Evolutionary conservation across 2,329 filamentous ascomycete species (phyloP), one percentile per base, ranked within the genome.

Genomic region (Fusarium xyrophilum): DNA sequence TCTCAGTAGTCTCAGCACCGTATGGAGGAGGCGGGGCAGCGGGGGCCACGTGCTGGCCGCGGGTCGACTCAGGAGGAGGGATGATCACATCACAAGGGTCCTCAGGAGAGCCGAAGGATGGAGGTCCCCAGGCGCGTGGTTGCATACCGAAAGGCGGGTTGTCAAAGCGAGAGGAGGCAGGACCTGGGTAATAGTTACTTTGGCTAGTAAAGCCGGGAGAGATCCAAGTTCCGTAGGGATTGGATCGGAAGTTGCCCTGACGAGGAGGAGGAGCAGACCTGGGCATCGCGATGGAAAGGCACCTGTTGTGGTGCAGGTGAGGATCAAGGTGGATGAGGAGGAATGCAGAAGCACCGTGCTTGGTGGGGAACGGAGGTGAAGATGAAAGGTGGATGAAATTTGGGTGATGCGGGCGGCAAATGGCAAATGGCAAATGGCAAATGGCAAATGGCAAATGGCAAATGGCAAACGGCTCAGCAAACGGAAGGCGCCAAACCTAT

Each of bases 171-270:
- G 17, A 25, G 30, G 17, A n/a, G 21, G 6, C 13, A 25, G 30
- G 12, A 3, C 21, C 36, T 23, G 21, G 46, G 17, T 50, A 15
- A n/a, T 8, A 25, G 13, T 6, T 19, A 5, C 3, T 44, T 12
- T 53, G 36, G 7, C 14, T 21, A 6, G 38, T 23, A 0, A 54
- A n/a, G 19, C 21, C 12, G 11, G 39, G 46, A 14, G 55, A 27
- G 14, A 30, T 12, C 53, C 53, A 56, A n/a, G 43, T 30, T 15
- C 43, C 53, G 32, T 56, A 56, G 4, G 43, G 53, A 4, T 28
- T 36, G 7, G 53, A 14, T 23, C 53, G 33, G 14, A 47, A 47
- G 44, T 17, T 47, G 15, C 44, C n/a, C n/a, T 32, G 38, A 10
- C 27, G 51, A 7, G 53, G n/a, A 6, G 53, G 25, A 7, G 25